Evolutionary conservation across 371 early-diverging fungal genomes (phyloP), one percentile per base, ranked within the genome.

Genomic region (Capniomyces stellatus): DNA sequence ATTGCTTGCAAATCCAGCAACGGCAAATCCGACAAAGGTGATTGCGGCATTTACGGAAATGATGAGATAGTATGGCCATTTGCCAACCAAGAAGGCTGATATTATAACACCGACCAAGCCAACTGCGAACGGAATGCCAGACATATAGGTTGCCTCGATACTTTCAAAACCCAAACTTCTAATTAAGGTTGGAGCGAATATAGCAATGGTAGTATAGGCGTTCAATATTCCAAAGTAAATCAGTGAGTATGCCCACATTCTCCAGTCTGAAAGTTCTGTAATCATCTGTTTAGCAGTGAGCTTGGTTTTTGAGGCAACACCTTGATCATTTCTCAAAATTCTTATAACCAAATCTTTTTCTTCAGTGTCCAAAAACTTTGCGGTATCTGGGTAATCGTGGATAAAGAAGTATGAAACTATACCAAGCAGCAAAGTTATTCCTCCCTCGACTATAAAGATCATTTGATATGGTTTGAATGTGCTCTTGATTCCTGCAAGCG

Each of bases 341-440:
- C 43, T 39, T 1, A 62, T 46, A 15, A 80, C 70, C 22, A 67
- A 19, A n/a, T 2, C 43, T n/a, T 54, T 43, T 43, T 67, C 67
- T 4, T 54, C 60, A 1, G 51, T 49, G 8, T 58, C 54, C 22
- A 67, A 51, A 29, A 65, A 64, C 1, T 41, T 54, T 10, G 65
- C 66, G 0, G 52, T 52, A 23, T 67, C 67, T 1, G 67, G 67
- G 35, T 57, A 67, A 31, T 67, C 63, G 30, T 63, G 52, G 31
- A 66, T 44, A 24, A 67, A 23, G 15, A 48, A 35, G 19, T 49
- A 56, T 12, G 59, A 57, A 8, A 54, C 19, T 18, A 57, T n/a
- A 41, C 63, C 54, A 55, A 59, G 59, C n/a, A 54, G 8, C 6
- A 52, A 24, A 27, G 62, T 67, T 35, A 56, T 41, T 29, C 40